These are phyloP conservation scores for Pleurotus salmoneostramineus DNA, from an alignment of 768 basidiomycete genomes.

Conservation along the genomic window DNA sequence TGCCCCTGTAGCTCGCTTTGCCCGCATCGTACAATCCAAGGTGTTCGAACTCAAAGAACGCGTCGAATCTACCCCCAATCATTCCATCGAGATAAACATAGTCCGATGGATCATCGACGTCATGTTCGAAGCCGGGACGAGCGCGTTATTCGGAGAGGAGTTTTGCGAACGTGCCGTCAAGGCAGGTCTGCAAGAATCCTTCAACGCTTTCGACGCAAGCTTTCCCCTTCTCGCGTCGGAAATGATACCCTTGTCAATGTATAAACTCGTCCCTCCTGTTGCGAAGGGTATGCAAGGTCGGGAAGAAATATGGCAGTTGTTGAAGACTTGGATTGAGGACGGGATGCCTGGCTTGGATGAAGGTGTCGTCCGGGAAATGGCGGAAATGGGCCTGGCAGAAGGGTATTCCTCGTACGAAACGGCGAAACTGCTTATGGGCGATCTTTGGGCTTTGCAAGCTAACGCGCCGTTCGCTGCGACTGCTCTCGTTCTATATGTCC, in stretches of 20 bases:
- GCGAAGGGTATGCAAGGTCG: not conserved
- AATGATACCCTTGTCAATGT: not conserved
- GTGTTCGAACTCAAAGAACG: not conserved
- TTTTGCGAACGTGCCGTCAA: constrained; percentile 1
- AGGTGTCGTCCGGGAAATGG: not conserved
- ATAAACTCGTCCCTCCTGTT: not conserved
- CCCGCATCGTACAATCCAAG: not conserved
- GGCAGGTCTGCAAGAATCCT: not conserved
- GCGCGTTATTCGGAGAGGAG: constrained; percentile 1
- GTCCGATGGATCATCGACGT: not conserved
- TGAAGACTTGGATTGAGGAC: not conserved
- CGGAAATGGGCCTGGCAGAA: not conserved
- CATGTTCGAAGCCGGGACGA: constrained; percentile 6
- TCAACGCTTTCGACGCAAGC: not conserved
- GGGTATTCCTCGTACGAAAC: not conserved
- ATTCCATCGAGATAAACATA: constrained; percentile 1
- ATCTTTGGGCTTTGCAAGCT: constrained; percentile 7
- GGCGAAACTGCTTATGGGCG: constrained; percentile 1
- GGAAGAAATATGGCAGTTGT: not conserved
- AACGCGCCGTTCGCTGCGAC: constrained; percentile 5
- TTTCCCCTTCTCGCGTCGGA: constrained; percentile 4
- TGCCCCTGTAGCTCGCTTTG: not conserved
- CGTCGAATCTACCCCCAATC: not conserved
- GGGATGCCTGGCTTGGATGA: constrained; percentile 7
- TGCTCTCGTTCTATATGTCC: constrained; percentile 3